A percentile compares a stretch with the other conserved stretches of the same genome.
Conservation (phyloP, 306 rosid species). For the Hippophae rhamnoides region DNA sequence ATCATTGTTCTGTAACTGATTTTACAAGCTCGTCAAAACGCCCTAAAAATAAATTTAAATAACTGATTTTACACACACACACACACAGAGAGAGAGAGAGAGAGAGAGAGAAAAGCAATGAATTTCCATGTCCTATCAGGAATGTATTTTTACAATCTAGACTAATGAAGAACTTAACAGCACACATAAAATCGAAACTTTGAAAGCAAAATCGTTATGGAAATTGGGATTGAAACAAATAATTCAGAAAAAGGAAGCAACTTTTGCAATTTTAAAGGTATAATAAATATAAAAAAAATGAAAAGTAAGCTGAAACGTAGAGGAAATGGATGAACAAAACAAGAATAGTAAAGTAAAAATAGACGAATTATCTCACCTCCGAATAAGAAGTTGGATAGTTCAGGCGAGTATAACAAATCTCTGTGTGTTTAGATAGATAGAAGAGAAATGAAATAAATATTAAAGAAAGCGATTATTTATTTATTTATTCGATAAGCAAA, state of each 20-base stretch:
- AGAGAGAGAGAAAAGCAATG: not conserved
- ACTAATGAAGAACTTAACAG: not conserved
- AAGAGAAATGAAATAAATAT: conserved; percentile 6
- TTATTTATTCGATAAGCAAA: not conserved
- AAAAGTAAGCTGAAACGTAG: too few species aligned
- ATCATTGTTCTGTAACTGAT: not conserved
- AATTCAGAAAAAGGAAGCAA: too few species aligned
- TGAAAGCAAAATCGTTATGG: not conserved
- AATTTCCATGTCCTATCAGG: not conserved
- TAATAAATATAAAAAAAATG: too few species aligned
- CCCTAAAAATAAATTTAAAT: not conserved
- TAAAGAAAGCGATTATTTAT: conserved; percentile 3
- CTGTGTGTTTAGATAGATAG: conserved; percentile 7
- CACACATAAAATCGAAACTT: not conserved
- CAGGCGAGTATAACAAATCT: conserved; percentile 33
- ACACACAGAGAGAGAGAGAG: not conserved
- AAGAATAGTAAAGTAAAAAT: too few species aligned
- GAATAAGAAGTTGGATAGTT: conserved; percentile 8
- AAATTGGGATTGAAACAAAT: too few species aligned
- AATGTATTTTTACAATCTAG: not conserved
- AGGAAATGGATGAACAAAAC: too few species aligned
- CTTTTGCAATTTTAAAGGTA: too few species aligned
- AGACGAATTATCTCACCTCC: too few species aligned
- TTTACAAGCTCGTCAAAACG: conserved; percentile 1
- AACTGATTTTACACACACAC: not conserved